Conservation (phyloP, 2,329 filamentous ascomycete genomes). For the Fusarium newnesense region DNA sequence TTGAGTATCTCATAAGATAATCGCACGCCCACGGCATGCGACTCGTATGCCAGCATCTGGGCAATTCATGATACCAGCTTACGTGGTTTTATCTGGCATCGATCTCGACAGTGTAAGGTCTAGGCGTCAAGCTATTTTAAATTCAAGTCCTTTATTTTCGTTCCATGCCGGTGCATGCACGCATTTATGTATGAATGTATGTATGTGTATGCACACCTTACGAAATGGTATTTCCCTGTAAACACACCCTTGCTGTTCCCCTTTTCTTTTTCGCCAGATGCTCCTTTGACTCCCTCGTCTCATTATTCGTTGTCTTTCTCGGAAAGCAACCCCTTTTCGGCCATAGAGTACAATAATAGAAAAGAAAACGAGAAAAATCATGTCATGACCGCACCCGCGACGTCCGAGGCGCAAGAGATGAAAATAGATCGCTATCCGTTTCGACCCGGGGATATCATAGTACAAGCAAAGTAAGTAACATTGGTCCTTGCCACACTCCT, state of each 20-base stretch:
- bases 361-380: constrained; percentile 9
- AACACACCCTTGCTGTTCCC: background rate
- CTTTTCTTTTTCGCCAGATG: constrained; percentile 20
- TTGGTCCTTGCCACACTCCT: constrained; percentile 9
- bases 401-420: constrained; percentile 7
- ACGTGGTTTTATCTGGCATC: background rate
- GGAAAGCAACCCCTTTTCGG: constrained; percentile 9
- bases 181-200: background rate
- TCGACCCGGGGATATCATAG: constrained; percentile 37
- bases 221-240: constrained; percentile 12
- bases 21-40: background rate
- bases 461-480: constrained; percentile 29
- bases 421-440: constrained; percentile 34
- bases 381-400: background rate
- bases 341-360: constrained; percentile 11
- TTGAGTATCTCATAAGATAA: background rate
- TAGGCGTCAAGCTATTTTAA: background rate
- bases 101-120: background rate
- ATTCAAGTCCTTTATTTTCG: background rate
- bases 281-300: constrained; percentile 24
- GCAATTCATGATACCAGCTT: constrained; percentile 12
- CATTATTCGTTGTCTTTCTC: constrained; percentile 4
- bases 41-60: background rate
- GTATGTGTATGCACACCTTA: constrained; percentile 5
- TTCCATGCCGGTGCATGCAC: constrained; percentile 1